Evolutionary conservation across 495 filamentous ascomycete species (phyloP).

Genomic region (Penicillium simplicissimum): DNA sequence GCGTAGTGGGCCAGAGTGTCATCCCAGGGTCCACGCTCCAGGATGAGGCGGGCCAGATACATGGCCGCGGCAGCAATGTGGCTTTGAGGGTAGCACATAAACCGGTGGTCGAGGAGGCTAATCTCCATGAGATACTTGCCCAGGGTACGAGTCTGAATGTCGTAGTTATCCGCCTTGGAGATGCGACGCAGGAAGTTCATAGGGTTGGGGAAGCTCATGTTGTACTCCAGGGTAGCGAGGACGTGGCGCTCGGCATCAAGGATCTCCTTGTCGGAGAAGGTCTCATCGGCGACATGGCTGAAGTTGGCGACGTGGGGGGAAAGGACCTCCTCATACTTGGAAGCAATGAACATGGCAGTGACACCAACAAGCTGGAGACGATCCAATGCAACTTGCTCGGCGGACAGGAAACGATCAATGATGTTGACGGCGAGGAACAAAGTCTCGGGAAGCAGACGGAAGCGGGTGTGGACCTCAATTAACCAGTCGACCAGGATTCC

Average conservation of each 20-base stretch:
- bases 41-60: constrained; percentile 88
- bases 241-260: constrained; percentile 95
- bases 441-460: constrained; percentile 96
- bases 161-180: constrained; percentile 97
- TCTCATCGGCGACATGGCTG: constrained; percentile 93
- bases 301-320: constrained; percentile 97
- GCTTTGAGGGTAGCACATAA: constrained; percentile 83
- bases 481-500: constrained; percentile 98
- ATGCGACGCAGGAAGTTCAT: constrained; percentile 99
- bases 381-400: constrained; percentile 90
- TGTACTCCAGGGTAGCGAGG: constrained; percentile 86
- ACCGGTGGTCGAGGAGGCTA: constrained; percentile 88
- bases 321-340: constrained; percentile 97
- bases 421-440: constrained; percentile 97
- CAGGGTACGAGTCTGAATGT: constrained; percentile 93
- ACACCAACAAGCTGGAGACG: constrained; percentile 95
- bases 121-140: constrained; percentile 99
- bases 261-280: constrained; percentile 93
- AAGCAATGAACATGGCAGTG: constrained; percentile 97
- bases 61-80: constrained; percentile 89
- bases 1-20: constrained; percentile 88
- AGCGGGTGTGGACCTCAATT: constrained; percentile 95
- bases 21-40: constrained; percentile 90
- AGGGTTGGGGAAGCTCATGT: constrained; percentile 97
- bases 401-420: constrained; percentile 94